phyloP scores from a whole-genome alignment of 2,329 filamentous ascomycete genomes.

The Trichoderma simmonsii region DNA sequence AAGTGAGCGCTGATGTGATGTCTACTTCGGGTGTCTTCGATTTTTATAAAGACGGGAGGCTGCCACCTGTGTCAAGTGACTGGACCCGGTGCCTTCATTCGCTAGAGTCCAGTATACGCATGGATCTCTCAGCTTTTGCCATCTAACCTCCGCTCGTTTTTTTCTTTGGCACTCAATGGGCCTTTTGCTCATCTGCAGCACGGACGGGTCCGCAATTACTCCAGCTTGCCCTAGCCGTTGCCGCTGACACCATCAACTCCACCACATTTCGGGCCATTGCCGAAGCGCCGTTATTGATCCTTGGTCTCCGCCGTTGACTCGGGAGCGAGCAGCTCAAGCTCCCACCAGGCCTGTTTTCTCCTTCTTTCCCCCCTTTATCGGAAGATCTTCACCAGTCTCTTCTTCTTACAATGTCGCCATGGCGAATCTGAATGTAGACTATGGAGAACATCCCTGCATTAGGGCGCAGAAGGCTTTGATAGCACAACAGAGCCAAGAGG shows the following conservation, averaged over 20 bases:
- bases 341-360: neutral
- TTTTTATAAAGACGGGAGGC: neutral
- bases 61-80: neutral
- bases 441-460: neutral
- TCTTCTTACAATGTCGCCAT: neutral
- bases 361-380: neutral
- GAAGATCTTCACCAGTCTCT: neutral
- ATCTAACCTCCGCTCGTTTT: neutral
- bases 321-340: neutral
- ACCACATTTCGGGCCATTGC: neutral
- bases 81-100: too few species aligned
- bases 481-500: neutral
- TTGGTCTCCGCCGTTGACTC: neutral
- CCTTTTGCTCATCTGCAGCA: neutral
- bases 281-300: neutral
- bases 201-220: neutral
- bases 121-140: neutral
- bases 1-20: neutral
- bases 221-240: neutral
- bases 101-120: too few species aligned
- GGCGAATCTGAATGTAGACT: neutral
- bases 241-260: neutral
- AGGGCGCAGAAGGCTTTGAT: neutral
- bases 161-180: neutral
- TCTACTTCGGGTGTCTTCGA: neutral